These are phyloP conservation scores for Clonostachys chloroleuca DNA, from an alignment of 2,329 filamentous ascomycete genomes.

Conservation along the genomic window DNA sequence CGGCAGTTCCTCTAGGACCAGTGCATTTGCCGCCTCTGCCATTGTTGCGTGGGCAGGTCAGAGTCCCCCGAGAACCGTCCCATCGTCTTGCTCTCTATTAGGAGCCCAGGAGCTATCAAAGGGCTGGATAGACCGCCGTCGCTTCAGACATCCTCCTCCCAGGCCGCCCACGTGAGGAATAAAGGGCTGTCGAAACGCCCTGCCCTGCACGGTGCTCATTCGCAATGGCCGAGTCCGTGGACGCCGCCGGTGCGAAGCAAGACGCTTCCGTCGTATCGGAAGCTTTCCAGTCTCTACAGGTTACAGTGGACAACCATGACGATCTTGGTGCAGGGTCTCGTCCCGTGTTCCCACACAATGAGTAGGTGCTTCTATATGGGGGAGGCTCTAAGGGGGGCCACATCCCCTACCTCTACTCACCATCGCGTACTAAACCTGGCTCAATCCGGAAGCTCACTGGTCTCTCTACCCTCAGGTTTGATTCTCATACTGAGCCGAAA, in stretches of 20 bases:
- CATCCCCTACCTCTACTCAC: too few relatives aligned
- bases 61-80: too few relatives aligned
- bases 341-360: neutral
- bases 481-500: slow-evolving; percentile 26
- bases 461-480: slow-evolving; percentile 26
- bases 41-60: too few relatives aligned
- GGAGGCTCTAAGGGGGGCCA: too few relatives aligned
- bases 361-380: too few relatives aligned
- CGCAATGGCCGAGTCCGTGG: neutral
- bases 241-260: neutral
- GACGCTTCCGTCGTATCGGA: neutral
- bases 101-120: too few relatives aligned
- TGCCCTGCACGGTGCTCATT: too few relatives aligned
- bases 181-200: too few relatives aligned
- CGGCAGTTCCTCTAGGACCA: too few relatives aligned
- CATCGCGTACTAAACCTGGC: too few relatives aligned
- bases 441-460: neutral
- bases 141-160: neutral
- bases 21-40: too few relatives aligned
- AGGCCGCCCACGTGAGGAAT: neutral
- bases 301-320: slow-evolving; percentile 19
- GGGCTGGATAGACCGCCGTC: neutral
- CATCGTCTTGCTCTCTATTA: too few relatives aligned
- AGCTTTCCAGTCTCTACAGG: slow-evolving; percentile 17
- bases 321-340: slow-evolving; percentile 16